These are phyloP conservation scores for Pseudotsuga menziesii DNA, from an alignment of 75 land plant species.

Conservation along the genomic window DNA sequence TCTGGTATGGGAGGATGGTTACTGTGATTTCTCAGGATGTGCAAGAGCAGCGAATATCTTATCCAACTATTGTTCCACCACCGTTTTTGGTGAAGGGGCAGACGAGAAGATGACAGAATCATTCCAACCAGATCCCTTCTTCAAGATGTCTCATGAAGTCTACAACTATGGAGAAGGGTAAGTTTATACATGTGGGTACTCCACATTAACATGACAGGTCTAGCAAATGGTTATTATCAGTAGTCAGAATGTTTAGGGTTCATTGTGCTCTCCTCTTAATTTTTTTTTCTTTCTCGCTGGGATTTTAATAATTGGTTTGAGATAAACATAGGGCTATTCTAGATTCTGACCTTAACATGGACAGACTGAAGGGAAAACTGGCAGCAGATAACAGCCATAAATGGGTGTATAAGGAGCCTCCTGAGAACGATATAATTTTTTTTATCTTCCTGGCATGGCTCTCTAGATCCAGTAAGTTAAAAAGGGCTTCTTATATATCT, in stretches of 20 bases:
- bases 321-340: slow-evolving; percentile 6
- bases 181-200: slow-evolving; percentile 20
- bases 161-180: slow-evolving; percentile 62
- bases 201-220: background rate
- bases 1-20: slow-evolving; percentile 49
- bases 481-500: background rate
- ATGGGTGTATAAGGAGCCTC: slow-evolving; percentile 79
- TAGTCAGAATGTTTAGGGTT: background rate
- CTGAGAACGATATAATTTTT: slow-evolving; percentile 66
- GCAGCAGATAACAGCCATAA: slow-evolving; percentile 94
- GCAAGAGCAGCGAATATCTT: no score
- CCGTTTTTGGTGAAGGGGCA: background rate
- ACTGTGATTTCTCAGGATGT: slow-evolving; percentile 14
- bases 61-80: background rate
- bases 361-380: slow-evolving; percentile 90
- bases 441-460: slow-evolving; percentile 76
- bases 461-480: slow-evolving; percentile 61
- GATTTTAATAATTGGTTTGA: slow-evolving; percentile 4
- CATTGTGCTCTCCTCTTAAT: no score
- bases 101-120: background rate
- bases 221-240: background rate
- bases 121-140: slow-evolving; percentile 37
- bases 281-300: background rate
- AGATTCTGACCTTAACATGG: slow-evolving; percentile 9
- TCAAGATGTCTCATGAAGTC: slow-evolving; percentile 50